A percentile compares a stretch with the other conserved stretches of the same genome.
Evolutionary conservation across 805 yeast species (phyloP).

Genomic region (Zygosaccharomyces siamensis): DNA sequence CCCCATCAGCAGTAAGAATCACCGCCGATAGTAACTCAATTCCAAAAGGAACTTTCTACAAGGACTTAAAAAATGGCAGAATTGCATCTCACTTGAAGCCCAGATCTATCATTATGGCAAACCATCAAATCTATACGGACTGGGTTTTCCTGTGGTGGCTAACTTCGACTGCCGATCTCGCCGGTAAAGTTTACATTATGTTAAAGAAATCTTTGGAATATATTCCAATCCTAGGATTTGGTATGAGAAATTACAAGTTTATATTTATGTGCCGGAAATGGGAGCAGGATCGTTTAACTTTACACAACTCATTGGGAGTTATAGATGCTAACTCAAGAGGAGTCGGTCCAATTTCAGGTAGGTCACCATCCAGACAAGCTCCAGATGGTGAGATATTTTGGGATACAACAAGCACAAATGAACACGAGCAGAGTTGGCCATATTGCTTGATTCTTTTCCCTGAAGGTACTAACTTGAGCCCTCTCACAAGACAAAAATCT

Average conservation of each 20-base stretch:
- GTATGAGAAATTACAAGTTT: slow-evolving; percentile 74
- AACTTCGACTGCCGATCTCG: slow-evolving; percentile 58
- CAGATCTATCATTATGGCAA: slow-evolving; percentile 64
- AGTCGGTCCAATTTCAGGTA: slow-evolving; percentile 46
- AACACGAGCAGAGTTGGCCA: slow-evolving; percentile 39
- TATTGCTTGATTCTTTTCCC: slow-evolving; percentile 79
- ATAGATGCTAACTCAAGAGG: slow-evolving; percentile 62
- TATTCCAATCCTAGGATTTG: slow-evolving; percentile 76
- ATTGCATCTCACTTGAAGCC: slow-evolving; percentile 38
- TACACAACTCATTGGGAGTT: slow-evolving; percentile 50
- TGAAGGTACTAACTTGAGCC: slow-evolving; percentile 86
- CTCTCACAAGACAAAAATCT: slow-evolving; percentile 56
- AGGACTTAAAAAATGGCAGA: slow-evolving; percentile 21
- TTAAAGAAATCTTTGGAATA: slow-evolving; percentile 66
- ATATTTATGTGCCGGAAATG: slow-evolving; percentile 80
- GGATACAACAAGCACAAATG: slow-evolving; percentile 16
- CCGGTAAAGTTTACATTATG: slow-evolving; percentile 65
- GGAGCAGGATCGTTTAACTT: slow-evolving; percentile 55
- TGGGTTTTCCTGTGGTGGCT: slow-evolving; percentile 91
- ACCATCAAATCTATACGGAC: slow-evolving; percentile 90
- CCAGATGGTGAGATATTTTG: slow-evolving; percentile 28
- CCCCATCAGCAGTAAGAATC: slow-evolving; percentile 50
- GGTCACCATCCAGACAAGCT: slow-evolving; percentile 22
- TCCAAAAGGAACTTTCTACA: slow-evolving; percentile 34
- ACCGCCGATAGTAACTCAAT: slow-evolving; percentile 42